phyloP scores from a whole-genome alignment of 495 filamentous ascomycete species.

The Physcia stellaris region DNA sequence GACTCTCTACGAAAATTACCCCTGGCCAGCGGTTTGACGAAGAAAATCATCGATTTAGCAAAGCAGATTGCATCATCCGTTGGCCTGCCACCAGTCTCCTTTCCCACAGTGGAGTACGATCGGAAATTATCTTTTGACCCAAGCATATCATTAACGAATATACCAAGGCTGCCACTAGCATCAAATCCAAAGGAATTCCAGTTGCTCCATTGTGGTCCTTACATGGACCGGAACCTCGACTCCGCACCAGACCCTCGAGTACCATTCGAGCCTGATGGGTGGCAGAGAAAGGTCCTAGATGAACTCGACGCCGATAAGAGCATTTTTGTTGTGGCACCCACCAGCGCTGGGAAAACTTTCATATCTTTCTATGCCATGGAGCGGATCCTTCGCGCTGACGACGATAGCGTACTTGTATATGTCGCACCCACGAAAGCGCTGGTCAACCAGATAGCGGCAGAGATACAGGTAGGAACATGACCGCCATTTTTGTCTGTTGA shows the following conservation, averaged over 20 bases:
- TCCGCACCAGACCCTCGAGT: constrained; percentile 51
- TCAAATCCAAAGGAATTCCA: constrained; percentile 41
- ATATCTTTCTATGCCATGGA: constrained; percentile 71
- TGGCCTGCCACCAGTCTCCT: constrained; percentile 17
- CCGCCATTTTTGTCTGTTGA: too few relatives aligned
- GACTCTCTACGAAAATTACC: constrained; percentile 7
- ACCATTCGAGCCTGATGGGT: constrained; percentile 57
- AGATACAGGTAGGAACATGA: too few relatives aligned
- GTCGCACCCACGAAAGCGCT: constrained; percentile 72
- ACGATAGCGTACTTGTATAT: constrained; percentile 61
- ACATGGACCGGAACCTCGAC: constrained; percentile 59
- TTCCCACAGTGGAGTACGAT: constrained; percentile 10
- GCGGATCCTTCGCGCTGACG: constrained; percentile 48
- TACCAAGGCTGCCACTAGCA: constrained; percentile 12
- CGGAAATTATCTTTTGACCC: constrained; percentile 26
- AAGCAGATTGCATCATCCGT: constrained; percentile 17
- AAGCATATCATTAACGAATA: constrained; percentile 11
- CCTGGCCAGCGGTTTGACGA: constrained; percentile 15
- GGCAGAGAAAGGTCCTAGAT: constrained; percentile 63
- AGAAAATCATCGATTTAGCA: constrained; percentile 16
- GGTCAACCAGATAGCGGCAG: constrained; percentile 73
- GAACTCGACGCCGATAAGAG: constrained; percentile 54
- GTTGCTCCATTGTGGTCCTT: constrained; percentile 52
- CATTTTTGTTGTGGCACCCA: constrained; percentile 64
- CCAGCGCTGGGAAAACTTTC: constrained; percentile 53